These are phyloP conservation scores for Casuarina glauca DNA, from an alignment of 306 rosid species.

Conservation along the genomic window DNA sequence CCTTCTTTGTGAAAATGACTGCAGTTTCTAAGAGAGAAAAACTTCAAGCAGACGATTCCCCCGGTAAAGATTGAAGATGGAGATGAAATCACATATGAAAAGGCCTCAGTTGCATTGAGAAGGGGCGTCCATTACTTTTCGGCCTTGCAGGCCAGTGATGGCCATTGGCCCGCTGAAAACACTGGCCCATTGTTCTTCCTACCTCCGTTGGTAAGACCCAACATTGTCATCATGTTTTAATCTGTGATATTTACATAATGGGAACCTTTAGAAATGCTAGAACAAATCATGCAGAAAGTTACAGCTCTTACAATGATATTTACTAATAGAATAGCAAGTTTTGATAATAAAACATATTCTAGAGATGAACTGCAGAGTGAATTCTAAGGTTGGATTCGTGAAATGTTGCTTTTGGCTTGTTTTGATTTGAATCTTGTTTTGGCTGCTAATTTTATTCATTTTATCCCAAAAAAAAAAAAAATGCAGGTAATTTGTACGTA, in stretches of 20 bases:
- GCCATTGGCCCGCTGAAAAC: conserved; percentile 30
- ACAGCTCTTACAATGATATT: too few species aligned
- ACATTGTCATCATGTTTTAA: neutral
- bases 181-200: conserved; percentile 5
- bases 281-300: too few species aligned
- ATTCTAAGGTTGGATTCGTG: too few species aligned
- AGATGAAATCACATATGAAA: conserved; percentile 4
- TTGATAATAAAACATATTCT: too few species aligned
- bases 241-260: neutral
- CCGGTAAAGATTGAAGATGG: conserved; percentile 7
- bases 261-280: too few species aligned
- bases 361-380: too few species aligned
- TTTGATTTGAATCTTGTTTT: too few species aligned
- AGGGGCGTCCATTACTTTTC: conserved; percentile 8
- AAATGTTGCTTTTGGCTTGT: too few species aligned
- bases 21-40: conserved; percentile 24
- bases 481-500: conserved; percentile 58
- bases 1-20: neutral
- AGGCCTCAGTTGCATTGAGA: neutral
- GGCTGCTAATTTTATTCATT: neutral
- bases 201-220: conserved; percentile 22
- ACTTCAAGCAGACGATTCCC: conserved; percentile 21
- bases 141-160: conserved; percentile 18
- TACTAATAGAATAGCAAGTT: too few species aligned
- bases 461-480: neutral